Conservation (phyloP, 1,139 yeast genomes). For the Waltiozyma sp. region DNA sequence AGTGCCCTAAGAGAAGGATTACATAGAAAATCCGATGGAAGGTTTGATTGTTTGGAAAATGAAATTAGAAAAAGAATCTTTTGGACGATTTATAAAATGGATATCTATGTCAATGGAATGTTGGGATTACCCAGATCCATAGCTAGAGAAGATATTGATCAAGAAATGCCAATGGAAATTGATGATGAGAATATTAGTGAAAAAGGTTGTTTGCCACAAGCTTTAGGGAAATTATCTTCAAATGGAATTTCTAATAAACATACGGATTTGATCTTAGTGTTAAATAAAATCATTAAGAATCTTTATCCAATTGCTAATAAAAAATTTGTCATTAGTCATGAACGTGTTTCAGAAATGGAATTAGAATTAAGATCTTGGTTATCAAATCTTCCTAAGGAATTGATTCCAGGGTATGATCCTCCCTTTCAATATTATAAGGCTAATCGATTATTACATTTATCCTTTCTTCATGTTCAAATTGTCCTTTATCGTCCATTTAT, state of each 20-base stretch:
- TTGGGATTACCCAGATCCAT: constrained; percentile 73
- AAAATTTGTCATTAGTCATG: constrained; percentile 24
- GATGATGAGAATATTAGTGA: constrained; percentile 84
- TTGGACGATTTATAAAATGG: constrained; percentile 88
- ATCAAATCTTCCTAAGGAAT: constrained; percentile 57
- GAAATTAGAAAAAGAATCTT: constrained; percentile 81
- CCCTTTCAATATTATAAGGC: constrained; percentile 66
- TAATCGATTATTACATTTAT: constrained; percentile 62
- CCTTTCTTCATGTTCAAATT: constrained; percentile 76
- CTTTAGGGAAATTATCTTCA: constrained; percentile 44
- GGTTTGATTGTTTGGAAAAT: constrained; percentile 70
- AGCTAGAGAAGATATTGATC: constrained; percentile 76
- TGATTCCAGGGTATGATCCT: constrained; percentile 57
- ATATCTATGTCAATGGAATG: constrained; percentile 80
- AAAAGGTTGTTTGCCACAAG: constrained; percentile 24
- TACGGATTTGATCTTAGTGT: constrained; percentile 56
- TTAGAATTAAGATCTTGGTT: constrained; percentile 67
- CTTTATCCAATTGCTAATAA: constrained; percentile 43
- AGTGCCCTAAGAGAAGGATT: constrained; percentile 82
- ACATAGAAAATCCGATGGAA: constrained; percentile 56
- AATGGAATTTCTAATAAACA: constrained; percentile 82
- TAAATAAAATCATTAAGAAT: constrained; percentile 42
- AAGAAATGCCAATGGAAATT: constrained; percentile 71
- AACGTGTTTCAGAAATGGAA: constrained; percentile 64
- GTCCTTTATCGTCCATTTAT: constrained; percentile 85